Base-by-base conservation (phyloP, 441 rosid species). In the Gossypium schwendimanii region DNA sequence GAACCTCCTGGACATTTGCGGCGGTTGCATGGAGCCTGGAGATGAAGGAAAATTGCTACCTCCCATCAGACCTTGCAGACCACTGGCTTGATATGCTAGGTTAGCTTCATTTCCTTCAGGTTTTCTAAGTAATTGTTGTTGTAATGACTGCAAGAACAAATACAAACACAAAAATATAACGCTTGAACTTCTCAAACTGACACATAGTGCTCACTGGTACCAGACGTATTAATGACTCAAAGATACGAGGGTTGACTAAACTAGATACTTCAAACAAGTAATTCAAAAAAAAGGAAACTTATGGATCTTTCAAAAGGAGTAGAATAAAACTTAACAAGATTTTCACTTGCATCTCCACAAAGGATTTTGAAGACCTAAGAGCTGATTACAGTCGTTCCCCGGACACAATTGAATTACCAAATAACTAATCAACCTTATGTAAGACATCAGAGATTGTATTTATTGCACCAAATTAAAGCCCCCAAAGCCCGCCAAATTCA, bases 61-160 rank as follows among this genome's bases (percentile, higher is more conserved):
- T 79, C 89, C 98, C 77, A 87, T 83, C 77, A 84, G 78, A 63
- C 97, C 97, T 80, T 85, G 94, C 77, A 82, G 83, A 72, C 86
- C 88, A 77, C 88, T 85, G 78, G 84, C 88, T 79, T 94, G 98
- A 87, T 89, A 92, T 69, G 90, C 90, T 81, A 89, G 80, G 85
- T 90, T 69, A 55, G 78, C 73, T 73, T 90, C 99, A 87, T 86
- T 93, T 69, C 86, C 92, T 39, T 93, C 99, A 17, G 96, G 77
- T 79, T 86, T 93, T 79, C 94, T 80, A 26, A 81, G 83, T 73
- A 89, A 82, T 52, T 87, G 97, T 71, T 85, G 91, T 71, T 88
- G 96, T 60, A 84, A 75, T 80, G 84, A 84, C 86, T 88, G 84
- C 74, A 84, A 2, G 70, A 44, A 82, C 64, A 64, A 73, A 33